phyloP scores from a whole-genome alignment of 371 early-diverging fungal genomes.

The Nosema muscidifuracis region DNA sequence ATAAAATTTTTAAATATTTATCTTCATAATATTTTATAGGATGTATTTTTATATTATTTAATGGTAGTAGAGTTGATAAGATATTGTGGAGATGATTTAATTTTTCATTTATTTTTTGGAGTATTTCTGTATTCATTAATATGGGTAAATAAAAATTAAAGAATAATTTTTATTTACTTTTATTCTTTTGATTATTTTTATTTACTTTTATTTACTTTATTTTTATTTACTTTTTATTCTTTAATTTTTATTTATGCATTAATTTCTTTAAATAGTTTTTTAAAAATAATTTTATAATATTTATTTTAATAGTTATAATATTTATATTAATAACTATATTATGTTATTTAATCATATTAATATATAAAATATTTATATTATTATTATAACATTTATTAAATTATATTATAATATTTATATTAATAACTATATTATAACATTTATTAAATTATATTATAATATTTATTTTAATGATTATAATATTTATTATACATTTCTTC shows the following conservation, averaged over 20 bases:
- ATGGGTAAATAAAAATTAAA: background rate
- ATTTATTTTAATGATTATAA: too few species aligned
- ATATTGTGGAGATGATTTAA: slow-evolving; percentile 12
- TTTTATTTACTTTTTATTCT: background rate
- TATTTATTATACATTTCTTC: background rate
- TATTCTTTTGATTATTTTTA: background rate
- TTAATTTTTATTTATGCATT: background rate
- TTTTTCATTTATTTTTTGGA: slow-evolving; percentile 23
- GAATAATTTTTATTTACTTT: background rate
- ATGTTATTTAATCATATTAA: too few species aligned
- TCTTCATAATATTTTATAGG: slow-evolving; percentile 27
- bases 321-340: too few species aligned
- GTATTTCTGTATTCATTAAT: background rate
- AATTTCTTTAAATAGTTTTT: background rate
- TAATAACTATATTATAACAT: too few species aligned
- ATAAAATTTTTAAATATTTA: slow-evolving; percentile 16
- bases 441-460: too few species aligned
- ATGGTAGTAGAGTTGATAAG: slow-evolving; percentile 18
- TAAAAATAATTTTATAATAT: background rate
- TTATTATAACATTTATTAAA: too few species aligned
- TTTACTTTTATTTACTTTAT: background rate
- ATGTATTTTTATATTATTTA: slow-evolving; percentile 9
- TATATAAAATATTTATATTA: too few species aligned
- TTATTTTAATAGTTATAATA: too few species aligned
- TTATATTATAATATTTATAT: too few species aligned